phyloP scores from a whole-genome alignment of 352 stramenopile genomes.

The Poterioochromonas sp. region DNA sequence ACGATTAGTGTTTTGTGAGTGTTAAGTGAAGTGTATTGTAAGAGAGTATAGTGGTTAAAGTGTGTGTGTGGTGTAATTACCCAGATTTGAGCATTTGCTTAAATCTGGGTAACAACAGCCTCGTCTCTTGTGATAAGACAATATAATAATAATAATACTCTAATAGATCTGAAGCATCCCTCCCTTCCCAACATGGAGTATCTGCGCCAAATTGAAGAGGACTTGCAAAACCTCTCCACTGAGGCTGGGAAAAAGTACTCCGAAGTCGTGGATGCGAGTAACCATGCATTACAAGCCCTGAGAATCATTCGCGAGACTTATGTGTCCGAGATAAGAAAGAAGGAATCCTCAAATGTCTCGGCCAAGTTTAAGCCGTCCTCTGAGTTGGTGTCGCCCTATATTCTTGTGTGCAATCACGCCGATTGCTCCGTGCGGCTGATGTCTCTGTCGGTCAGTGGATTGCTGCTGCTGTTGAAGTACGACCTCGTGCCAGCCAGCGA shows the following conservation, averaged over 20 bases:
- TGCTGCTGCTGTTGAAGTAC: neutral
- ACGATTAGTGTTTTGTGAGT: no score
- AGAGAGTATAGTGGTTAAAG: no score
- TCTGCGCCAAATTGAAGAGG: constrained; percentile 12
- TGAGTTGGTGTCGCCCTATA: neutral
- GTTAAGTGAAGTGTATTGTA: no score
- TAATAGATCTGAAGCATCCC: no score
- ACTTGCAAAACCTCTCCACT: neutral
- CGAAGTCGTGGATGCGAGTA: neutral
- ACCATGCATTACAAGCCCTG: neutral
- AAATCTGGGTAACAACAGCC: no score
- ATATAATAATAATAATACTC: no score
- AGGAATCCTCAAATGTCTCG: neutral
- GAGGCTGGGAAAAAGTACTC: neutral
- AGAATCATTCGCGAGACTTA: neutral
- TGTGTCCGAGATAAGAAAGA: neutral
- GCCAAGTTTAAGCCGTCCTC: neutral
- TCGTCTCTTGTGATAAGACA: no score
- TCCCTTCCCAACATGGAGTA: no score
- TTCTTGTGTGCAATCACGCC: neutral
- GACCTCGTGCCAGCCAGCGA: neutral
- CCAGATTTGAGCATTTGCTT: no score
- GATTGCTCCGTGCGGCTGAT: neutral
- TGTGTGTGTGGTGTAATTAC: no score
- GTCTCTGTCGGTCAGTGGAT: neutral